These are phyloP conservation scores for Phytopythium kandeliae DNA, from an alignment of 352 stramenopile genomes.

Conservation along the genomic window DNA sequence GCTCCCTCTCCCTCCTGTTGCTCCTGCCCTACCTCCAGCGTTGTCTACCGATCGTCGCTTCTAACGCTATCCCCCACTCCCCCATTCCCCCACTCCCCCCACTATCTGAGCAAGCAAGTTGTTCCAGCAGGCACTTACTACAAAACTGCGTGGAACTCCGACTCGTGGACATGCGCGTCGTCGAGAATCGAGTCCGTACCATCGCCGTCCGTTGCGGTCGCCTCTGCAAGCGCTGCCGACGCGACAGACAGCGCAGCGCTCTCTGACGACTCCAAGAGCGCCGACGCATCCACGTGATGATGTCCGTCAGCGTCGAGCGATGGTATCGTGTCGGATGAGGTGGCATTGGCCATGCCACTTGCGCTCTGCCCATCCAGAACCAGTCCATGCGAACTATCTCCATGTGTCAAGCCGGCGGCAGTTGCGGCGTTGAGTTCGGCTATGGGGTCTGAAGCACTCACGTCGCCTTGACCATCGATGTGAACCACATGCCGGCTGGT, in stretches of 20 bases:
- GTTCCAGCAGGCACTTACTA: slow-evolving; percentile 8
- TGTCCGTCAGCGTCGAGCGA: slow-evolving; percentile 21
- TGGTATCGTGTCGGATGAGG: slow-evolving; percentile 14
- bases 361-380: slow-evolving; percentile 12
- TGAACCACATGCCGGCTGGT: slow-evolving; percentile 57
- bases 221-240: slow-evolving; percentile 30
- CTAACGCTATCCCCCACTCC: too few species aligned
- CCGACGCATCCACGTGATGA: slow-evolving; percentile 29
- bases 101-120: too few species aligned
- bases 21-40: background rate
- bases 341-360: background rate
- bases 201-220: slow-evolving; percentile 10
- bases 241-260: slow-evolving; percentile 26
- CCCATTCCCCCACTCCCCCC: too few species aligned
- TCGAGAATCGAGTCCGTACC: slow-evolving; percentile 21
- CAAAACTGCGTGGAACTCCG: slow-evolving; percentile 31
- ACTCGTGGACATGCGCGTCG: slow-evolving; percentile 9
- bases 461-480: slow-evolving; percentile 34
- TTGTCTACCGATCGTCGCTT: background rate
- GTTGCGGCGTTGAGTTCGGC: slow-evolving; percentile 1
- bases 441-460: slow-evolving; percentile 8
- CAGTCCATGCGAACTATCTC: slow-evolving; percentile 16
- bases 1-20: background rate
- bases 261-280: slow-evolving; percentile 29
- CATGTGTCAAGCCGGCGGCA: background rate